phyloP scores from a whole-genome alignment of 345 rosid species.

The Eucalyptus microcorys region DNA sequence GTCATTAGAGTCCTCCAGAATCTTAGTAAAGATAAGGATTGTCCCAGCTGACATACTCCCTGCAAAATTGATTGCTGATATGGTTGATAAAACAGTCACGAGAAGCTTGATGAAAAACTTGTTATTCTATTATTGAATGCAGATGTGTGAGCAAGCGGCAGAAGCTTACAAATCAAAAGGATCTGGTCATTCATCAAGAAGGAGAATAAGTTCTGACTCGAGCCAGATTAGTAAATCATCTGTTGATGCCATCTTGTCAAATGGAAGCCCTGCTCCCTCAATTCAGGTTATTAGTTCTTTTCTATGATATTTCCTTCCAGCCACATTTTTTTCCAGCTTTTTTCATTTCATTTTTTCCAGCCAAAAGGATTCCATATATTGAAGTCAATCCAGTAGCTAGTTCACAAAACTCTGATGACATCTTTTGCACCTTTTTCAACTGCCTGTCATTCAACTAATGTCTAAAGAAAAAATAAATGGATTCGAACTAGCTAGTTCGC shows the following conservation, averaged over 20 bases:
- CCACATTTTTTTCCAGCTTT: neutral
- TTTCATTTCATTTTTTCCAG: neutral
- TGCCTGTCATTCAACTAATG: neutral
- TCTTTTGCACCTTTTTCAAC: neutral
- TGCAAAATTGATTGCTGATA: neutral
- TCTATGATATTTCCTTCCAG: neutral
- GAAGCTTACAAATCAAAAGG: slow-evolving; percentile 85
- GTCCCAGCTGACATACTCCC: neutral
- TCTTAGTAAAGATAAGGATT: neutral
- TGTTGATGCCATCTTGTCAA: slow-evolving; percentile 84
- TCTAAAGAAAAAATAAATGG: neutral
- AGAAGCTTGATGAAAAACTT: neutral
- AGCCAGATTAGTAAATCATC: slow-evolving; percentile 58
- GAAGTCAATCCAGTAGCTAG: neutral
- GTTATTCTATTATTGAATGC: neutral
- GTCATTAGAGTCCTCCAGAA: neutral
- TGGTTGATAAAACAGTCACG: neutral
- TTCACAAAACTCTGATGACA: neutral
- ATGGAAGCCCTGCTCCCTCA: slow-evolving; percentile 26
- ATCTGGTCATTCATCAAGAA: slow-evolving; percentile 47
- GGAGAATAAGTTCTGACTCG: slow-evolving; percentile 59
- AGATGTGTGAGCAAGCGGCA: slow-evolving; percentile 99
- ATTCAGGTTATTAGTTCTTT: slow-evolving; percentile 39
- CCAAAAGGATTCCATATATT: neutral
- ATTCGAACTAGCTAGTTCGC: neutral